A percentile compares a stretch with the other conserved stretches of the same genome.
Conservation (phyloP, 1,284 basidiomycete species). For the Irpex lacteus region DNA sequence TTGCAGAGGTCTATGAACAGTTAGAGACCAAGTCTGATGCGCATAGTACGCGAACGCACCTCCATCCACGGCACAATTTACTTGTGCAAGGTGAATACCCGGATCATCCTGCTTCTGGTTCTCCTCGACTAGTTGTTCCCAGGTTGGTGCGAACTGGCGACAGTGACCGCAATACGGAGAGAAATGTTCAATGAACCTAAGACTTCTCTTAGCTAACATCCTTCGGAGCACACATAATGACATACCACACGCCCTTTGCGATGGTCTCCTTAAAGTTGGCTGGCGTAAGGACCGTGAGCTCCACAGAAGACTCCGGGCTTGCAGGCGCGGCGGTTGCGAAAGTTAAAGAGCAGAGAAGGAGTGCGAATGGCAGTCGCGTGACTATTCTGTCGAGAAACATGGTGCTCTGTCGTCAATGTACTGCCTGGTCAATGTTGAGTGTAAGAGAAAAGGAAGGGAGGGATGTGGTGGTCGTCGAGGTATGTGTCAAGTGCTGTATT, state of each 20-base stretch:
- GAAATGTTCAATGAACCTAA: slow-evolving; percentile 71
- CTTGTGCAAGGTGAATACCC: slow-evolving; percentile 75
- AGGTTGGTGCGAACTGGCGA: slow-evolving; percentile 76
- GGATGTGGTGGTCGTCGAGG: no score
- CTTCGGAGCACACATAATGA: slow-evolving; percentile 2
- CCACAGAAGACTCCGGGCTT: slow-evolving; percentile 24
- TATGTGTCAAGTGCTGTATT: no score
- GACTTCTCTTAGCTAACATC: neutral
- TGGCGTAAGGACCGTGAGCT: slow-evolving; percentile 47
- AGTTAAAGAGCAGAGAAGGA: slow-evolving; percentile 34
- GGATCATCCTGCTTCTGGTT: slow-evolving; percentile 53
- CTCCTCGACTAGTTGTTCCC: slow-evolving; percentile 68
- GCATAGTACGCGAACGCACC: slow-evolving; percentile 47
- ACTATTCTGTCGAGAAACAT: slow-evolving; percentile 19
- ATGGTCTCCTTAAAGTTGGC: slow-evolving; percentile 62
- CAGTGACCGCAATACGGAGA: slow-evolving; percentile 85
- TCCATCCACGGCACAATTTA: slow-evolving; percentile 82
- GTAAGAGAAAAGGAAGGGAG: no score
- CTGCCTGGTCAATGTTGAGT: no score
- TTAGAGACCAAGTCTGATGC: no score
- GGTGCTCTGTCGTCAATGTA: neutral
- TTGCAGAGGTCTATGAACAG: slow-evolving; percentile 68
- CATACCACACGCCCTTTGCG: slow-evolving; percentile 67
- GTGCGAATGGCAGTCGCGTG: slow-evolving; percentile 26
- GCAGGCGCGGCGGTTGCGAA: slow-evolving; percentile 38